These are phyloP conservation scores for Silene latifolia DNA, from an alignment of 148 eudicot genomes.

Conservation along the genomic window DNA sequence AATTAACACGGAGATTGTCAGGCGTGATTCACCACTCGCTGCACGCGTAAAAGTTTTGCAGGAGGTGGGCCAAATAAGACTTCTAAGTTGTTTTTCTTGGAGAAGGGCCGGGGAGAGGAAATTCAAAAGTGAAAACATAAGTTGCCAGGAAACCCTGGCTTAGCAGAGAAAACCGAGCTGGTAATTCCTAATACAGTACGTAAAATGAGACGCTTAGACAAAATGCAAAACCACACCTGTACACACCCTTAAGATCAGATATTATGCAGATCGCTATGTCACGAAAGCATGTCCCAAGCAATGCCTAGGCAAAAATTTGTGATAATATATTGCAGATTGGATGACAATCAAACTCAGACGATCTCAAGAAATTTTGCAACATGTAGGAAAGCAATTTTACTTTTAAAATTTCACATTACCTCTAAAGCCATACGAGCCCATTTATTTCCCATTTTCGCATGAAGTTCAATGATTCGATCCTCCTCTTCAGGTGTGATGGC, in stretches of 20 bases:
- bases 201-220: neutral
- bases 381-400: no score
- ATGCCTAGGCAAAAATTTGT: no score
- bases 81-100: no score
- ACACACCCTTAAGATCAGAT: neutral
- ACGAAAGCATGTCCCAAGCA: no score
- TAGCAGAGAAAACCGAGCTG: neutral
- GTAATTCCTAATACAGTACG: neutral
- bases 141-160: neutral
- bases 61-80: no score
- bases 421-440: constrained; percentile 99
- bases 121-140: no score
- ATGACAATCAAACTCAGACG: no score
- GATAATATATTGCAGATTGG: no score
- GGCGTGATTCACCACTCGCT: neutral
- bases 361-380: no score
- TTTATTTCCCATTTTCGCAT: constrained; percentile 92
- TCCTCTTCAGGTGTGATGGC: constrained; percentile 81
- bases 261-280: neutral
- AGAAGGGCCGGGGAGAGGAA: no score
- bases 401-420: no score
- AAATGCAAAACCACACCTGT: neutral
- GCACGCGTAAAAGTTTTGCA: neutral
- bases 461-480: constrained; percentile 69
- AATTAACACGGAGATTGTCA: constrained; percentile 3